Conservation (phyloP, 768 basidiomycete genomes). For the Lactarius psammicola region DNA sequence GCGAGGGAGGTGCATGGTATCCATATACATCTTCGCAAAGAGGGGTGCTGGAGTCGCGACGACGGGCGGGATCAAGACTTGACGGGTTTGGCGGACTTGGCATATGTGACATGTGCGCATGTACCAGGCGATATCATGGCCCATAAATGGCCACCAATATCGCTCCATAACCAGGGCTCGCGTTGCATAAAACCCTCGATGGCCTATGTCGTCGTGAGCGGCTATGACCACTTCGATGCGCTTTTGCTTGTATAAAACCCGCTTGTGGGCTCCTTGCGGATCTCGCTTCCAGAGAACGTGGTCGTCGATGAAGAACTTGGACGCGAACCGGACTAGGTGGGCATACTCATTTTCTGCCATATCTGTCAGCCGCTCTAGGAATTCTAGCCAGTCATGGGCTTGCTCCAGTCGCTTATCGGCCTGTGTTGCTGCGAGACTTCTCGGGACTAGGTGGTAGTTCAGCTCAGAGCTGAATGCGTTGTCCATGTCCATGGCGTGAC, state of each 20-base stretch:
- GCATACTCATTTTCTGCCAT: no score
- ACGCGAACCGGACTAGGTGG: no score
- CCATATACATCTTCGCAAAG: slow-evolving; percentile 41
- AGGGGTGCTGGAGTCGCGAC: slow-evolving; percentile 27
- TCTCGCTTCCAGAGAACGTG: slow-evolving; percentile 21
- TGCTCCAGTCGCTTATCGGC: no score
- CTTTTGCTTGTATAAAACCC: slow-evolving; percentile 21
- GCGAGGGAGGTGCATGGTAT: slow-evolving; percentile 43
- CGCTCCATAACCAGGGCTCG: slow-evolving; percentile 7
- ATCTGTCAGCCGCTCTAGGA: no score
- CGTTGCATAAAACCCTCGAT: slow-evolving; percentile 28
- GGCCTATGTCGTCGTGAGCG: slow-evolving; percentile 30
- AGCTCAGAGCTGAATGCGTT: no score
- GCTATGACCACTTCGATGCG: slow-evolving; percentile 17
- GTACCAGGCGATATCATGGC: slow-evolving; percentile 28
- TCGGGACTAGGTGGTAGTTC: no score
- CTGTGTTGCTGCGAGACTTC: no score
- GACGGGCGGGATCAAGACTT: slow-evolving; percentile 31
- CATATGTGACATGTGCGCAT: slow-evolving; percentile 36
- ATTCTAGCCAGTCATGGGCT: no score
- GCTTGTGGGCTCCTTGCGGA: slow-evolving; percentile 25
- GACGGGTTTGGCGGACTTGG: no score
- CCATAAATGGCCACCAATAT: slow-evolving; percentile 34
- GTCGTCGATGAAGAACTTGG: no score
- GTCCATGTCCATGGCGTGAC: no score